These are phyloP conservation scores for Lyophyllum atratum DNA, from an alignment of 768 basidiomycete genomes.

Conservation along the genomic window DNA sequence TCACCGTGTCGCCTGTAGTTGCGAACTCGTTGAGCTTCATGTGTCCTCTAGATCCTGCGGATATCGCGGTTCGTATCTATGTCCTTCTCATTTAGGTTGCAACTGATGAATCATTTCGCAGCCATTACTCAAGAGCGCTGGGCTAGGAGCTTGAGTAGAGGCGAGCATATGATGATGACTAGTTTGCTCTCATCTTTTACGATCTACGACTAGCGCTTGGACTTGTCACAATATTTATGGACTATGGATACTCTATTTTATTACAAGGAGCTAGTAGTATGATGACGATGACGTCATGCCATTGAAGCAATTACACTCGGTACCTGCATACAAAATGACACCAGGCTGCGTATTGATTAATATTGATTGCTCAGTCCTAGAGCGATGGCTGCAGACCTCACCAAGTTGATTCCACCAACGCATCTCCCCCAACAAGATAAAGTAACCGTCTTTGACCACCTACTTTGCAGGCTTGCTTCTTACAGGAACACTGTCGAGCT, in stretches of 20 bases:
- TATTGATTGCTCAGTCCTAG: too few relatives aligned
- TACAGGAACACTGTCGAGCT: slow-evolving; percentile 45
- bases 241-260: background rate
- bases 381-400: slow-evolving; percentile 5
- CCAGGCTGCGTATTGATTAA: too few relatives aligned
- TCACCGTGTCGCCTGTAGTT: slow-evolving; percentile 68
- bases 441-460: slow-evolving; percentile 40
- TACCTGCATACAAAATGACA: too few relatives aligned
- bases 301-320: too few relatives aligned
- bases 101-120: background rate
- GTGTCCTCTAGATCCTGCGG: slow-evolving; percentile 55
- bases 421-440: slow-evolving; percentile 37
- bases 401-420: slow-evolving; percentile 38
- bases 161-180: background rate
- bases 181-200: background rate
- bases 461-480: slow-evolving; percentile 44
- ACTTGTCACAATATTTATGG: slow-evolving; percentile 2
- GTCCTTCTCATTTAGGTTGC: background rate
- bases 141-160: slow-evolving; percentile 2
- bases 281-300: background rate
- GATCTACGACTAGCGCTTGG: background rate
- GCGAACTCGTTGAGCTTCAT: slow-evolving; percentile 59
- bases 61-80: slow-evolving; percentile 27
- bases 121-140: slow-evolving; percentile 15
- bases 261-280: background rate